Conservation (phyloP, 1,284 basidiomycete species). For the Schizophyllum amplum region DNA sequence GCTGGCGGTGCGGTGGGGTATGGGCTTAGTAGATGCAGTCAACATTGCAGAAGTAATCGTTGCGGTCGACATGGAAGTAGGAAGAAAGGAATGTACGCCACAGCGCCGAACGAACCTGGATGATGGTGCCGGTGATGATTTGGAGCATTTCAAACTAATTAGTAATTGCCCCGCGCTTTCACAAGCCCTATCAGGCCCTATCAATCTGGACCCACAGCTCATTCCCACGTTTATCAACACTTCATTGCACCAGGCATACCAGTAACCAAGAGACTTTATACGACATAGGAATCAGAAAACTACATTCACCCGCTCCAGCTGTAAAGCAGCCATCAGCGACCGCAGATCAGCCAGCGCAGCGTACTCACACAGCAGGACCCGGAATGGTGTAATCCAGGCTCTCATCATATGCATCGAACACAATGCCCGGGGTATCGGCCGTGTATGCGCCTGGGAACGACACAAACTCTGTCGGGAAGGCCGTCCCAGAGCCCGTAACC, state of each 20-base stretch:
- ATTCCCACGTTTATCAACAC: too few relatives aligned
- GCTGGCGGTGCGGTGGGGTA: background rate
- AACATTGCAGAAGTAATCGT: too few relatives aligned
- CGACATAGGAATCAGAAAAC: background rate
- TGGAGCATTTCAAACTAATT: background rate
- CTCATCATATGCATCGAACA: background rate
- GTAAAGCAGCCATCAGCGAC: too few relatives aligned
- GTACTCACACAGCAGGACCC: background rate
- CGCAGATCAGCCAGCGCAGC: too few relatives aligned
- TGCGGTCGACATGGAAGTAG: background rate
- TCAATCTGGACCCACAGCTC: background rate
- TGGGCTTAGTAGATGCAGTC: background rate
- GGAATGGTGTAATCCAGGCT: background rate
- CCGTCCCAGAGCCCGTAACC: constrained; percentile 24
- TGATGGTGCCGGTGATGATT: too few relatives aligned
- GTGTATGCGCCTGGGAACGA: background rate
- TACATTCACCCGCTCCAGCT: background rate
- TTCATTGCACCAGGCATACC: background rate
- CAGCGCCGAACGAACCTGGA: too few relatives aligned
- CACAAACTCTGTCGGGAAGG: background rate
- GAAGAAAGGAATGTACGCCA: background rate
- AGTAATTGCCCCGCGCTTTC: too few relatives aligned
- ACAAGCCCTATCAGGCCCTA: background rate
- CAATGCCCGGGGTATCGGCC: background rate
- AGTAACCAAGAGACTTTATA: too few relatives aligned